A percentile compares a stretch with the other conserved stretches of the same genome.
phyloP scores from a whole-genome alignment of 805 yeast species.

The Metschnikowia kofuensis region DNA sequence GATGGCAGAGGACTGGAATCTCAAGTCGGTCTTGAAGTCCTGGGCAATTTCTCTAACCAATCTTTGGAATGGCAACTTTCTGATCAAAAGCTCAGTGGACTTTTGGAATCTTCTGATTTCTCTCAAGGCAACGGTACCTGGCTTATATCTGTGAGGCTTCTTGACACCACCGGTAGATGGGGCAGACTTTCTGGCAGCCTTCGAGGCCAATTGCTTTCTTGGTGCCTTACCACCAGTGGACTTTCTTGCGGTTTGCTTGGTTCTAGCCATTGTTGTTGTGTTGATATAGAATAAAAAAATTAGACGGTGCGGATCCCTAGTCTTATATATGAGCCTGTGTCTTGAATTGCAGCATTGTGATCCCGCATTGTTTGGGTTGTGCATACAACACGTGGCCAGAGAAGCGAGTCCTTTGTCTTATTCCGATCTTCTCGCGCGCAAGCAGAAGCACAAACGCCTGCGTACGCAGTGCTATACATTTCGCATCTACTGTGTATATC shows the following conservation, averaged over 20 bases:
- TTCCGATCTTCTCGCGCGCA: not conserved
- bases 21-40: conserved; percentile 46
- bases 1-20: conserved; percentile 47
- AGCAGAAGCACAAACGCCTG: not conserved
- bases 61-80: conserved; percentile 49
- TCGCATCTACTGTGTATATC: conserved; percentile 6
- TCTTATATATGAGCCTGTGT: conserved; percentile 9
- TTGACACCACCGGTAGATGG: conserved; percentile 47
- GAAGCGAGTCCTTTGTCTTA: not conserved
- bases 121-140: conserved; percentile 49
- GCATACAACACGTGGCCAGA: not conserved
- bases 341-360: not conserved
- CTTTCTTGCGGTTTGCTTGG: conserved; percentile 48
- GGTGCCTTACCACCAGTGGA: conserved; percentile 50
- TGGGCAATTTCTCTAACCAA: conserved; percentile 48
- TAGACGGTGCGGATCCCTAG: not conserved
- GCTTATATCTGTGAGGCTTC: conserved; percentile 50
- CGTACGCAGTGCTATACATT: conserved; percentile 12
- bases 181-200: conserved; percentile 48
- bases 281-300: not conserved
- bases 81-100: conserved; percentile 45
- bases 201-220: conserved; percentile 48
- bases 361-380: not conserved
- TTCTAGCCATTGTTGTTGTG: conserved; percentile 38
- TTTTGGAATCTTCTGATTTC: conserved; percentile 49